Evolutionary conservation across 192 early-diverging fungal species (phyloP), one percentile per base, ranked within the genome.

Genomic region (Umbelopsis ramanniana): DNA sequence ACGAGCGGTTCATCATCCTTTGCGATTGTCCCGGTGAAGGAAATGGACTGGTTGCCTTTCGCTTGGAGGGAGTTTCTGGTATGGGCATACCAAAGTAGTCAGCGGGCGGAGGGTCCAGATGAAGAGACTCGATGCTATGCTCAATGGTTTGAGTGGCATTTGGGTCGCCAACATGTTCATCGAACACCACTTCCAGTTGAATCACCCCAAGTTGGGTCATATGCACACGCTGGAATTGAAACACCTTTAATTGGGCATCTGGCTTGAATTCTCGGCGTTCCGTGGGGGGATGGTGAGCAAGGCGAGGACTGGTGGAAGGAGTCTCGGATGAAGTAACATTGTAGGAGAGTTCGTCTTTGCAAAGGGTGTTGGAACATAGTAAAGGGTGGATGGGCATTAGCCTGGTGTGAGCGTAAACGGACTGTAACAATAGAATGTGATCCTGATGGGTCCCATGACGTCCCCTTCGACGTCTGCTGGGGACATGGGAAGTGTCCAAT

Each of bases 351-450:
- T 82, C 73, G 22, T 72, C 24, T 46, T 78, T 76, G 8, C 66
- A 37, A 6, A 78, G 38, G 24, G 68, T 68, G 19, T 71, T 71
- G 19, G 68, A 76, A 4, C 71, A 73, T 9, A 82, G 66, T 33
- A 77, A 73, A 40, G 70, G 75, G 21, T 82, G 80, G 14, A 82
- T 69, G 6, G 80, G 80, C 2, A 82, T 66, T 0, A 74, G 75
- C 21, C 76, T 67, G 29, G 75, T 82, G 37, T 78, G 74, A 69
- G 80, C 75, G 72, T 82, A 82, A 17, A 82, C 63, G n/a, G 80
- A 82, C 45, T 82, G 80, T 48, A 82, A 52, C 24, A 82, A 33
- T 0, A 82, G 70, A 2, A 82, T 77, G 14, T 76, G 68, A 37
- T 82, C 80, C 23, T 73, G 78, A 68, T 46, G 67, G 0, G 45